Base-by-base conservation (phyloP, 1,284 basidiomycete genomes). In the Caloboletus firmus region DNA sequence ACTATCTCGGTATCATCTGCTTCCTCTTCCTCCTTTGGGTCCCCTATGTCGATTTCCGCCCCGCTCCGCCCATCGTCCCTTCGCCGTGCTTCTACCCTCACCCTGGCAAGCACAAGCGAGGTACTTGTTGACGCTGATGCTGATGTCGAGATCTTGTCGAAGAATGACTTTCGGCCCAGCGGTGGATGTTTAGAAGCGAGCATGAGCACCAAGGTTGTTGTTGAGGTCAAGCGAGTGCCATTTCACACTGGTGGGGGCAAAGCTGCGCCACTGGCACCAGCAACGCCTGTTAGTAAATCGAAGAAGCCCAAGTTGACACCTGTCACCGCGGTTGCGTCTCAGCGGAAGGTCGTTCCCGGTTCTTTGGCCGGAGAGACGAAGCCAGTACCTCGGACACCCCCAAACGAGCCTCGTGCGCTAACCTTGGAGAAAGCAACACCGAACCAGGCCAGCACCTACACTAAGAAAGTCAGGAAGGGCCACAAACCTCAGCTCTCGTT, bases 221-320 rank as follows among this genome's bases (percentile, higher is more conserved):
- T 52, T 24, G 62, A 62, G 24, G 62, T 59, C 22, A 79, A 83
- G 66, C 79, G 77, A 35, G 77, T 76, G 1, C 79, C 80, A n/a
- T 78, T 76, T 6, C 82, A 78, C 65, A 78, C 76, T 32, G 35
- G 26, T 6, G 44, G 26, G 4, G 50, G 30, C 3, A 48, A 42
- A 42, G 20, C 55, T 75, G 36, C 73, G 5, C 42, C 37, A 4
- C 24, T 30, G 6, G 44, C 15, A 7, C 45, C 63, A 28, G 47
- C 47, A n/a, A 60, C 55, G 17, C 54, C 63, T 24, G 45, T 40
- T 17, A 46, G 46, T 45, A 68, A 63, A 37, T 17, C 62, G 10
- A 68, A 43, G 62, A 62, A 66, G 15, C 40, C 35, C 9, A 69
- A 41, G 28, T 45, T 44, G 15, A 40, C 55, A 8, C 45, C 51